Conservation (phyloP, 768 basidiomycete species). For the Boletus subparvulus region DNA sequence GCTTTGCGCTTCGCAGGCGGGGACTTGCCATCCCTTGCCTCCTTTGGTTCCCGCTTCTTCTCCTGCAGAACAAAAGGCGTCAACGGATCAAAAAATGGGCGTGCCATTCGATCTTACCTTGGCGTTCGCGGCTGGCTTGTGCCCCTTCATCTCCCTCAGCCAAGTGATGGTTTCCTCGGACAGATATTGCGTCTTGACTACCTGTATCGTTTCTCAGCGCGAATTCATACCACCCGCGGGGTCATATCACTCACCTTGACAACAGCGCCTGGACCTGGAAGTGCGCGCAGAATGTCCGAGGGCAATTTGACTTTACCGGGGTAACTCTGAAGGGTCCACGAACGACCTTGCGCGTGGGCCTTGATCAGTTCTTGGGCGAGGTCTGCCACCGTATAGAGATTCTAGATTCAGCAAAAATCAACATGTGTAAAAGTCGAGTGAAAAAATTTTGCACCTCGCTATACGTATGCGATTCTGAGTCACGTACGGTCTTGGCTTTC, state of each 20-base stretch:
- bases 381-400: constrained; percentile 85
- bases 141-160: constrained; percentile 49
- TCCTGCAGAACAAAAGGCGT: constrained; percentile 28
- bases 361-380: constrained; percentile 87
- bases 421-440: not conserved
- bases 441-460: constrained; percentile 56
- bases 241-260: constrained; percentile 49
- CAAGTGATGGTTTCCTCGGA: constrained; percentile 57
- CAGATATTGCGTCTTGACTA: constrained; percentile 65
- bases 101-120: constrained; percentile 24
- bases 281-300: constrained; percentile 71
- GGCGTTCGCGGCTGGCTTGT: constrained; percentile 33
- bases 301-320: constrained; percentile 82
- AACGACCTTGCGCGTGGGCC: constrained; percentile 53
- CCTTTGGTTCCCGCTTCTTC: constrained; percentile 35
- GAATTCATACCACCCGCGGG: not conserved
- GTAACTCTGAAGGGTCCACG: constrained; percentile 77
- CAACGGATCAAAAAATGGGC: constrained; percentile 2
- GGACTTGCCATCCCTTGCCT: constrained; percentile 52
- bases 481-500: constrained; percentile 85
- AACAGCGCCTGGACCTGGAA: constrained; percentile 64
- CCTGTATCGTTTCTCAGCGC: constrained; percentile 41
- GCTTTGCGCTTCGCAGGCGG: constrained; percentile 56
- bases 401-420: constrained; percentile 44
- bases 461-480: constrained; percentile 62